Percentiles rank a stretch among this genome's conserved stretches.
These are phyloP conservation scores for Loxodes magnus DNA, from an alignment of 73 alveolate genomes.

Conservation along the genomic window DNA sequence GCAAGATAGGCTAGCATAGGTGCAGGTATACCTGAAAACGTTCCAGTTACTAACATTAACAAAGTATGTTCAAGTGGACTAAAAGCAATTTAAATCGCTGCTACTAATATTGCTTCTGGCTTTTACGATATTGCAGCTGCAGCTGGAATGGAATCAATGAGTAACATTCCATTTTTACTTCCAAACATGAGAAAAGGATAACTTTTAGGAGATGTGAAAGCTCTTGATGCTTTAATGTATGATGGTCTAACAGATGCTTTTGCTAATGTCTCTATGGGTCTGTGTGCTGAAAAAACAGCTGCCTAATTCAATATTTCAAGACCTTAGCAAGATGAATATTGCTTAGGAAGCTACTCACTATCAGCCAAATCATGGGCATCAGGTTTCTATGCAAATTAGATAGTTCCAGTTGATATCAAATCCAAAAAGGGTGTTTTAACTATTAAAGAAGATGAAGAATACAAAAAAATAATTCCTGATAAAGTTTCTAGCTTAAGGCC, in stretches of 20 bases:
- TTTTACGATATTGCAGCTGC: conserved; percentile 51
- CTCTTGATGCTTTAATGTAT: conserved; percentile 42
- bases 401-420: conserved; percentile 33
- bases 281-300: conserved; percentile 55
- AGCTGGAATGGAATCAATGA: conserved; percentile 79
- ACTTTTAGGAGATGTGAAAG: conserved; percentile 38
- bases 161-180: conserved; percentile 65
- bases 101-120: conserved; percentile 66
- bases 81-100: conserved; percentile 73
- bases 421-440: not conserved
- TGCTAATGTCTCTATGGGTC: conserved; percentile 52
- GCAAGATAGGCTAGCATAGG: conserved; percentile 67
- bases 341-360: conserved; percentile 51
- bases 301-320: conserved; percentile 46
- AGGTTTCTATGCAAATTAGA: conserved; percentile 64
- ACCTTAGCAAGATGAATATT: conserved; percentile 61
- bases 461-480: conserved; percentile 30
- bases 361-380: conserved; percentile 67
- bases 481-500: conserved; percentile 34
- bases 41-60: conserved; percentile 46
- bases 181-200: conserved; percentile 54
- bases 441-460: conserved; percentile 46
- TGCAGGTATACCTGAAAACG: conserved; percentile 50
- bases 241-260: conserved; percentile 68
- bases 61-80: conserved; percentile 77